phyloP scores from a whole-genome alignment of 2,329 filamentous ascomycete genomes.

The Talaromyces sp. region DNA sequence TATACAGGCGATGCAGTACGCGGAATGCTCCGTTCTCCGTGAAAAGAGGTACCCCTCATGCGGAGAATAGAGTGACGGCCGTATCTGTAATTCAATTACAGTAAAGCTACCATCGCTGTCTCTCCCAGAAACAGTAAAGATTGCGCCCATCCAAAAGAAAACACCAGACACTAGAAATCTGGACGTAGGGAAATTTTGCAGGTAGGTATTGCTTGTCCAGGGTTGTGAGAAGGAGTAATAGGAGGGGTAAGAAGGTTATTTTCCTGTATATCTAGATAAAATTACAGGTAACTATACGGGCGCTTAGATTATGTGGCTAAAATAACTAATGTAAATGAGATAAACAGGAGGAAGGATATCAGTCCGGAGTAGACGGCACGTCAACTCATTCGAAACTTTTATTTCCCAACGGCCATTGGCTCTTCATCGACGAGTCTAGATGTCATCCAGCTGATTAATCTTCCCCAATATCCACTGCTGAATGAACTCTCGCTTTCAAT shows the following conservation, averaged over 20 bases:
- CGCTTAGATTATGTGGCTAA: too few relatives aligned
- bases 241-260: too few relatives aligned
- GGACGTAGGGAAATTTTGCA: too few relatives aligned
- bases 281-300: too few relatives aligned
- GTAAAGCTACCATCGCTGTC: neutral
- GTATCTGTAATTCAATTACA: neutral
- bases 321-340: too few relatives aligned
- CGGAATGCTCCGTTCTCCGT: slow-evolving; percentile 5
- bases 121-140: neutral
- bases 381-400: neutral
- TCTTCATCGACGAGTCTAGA: neutral
- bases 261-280: too few relatives aligned
- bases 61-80: neutral
- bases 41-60: neutral
- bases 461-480: neutral
- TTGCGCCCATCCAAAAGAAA: neutral
- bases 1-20: neutral
- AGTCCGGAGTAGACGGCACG: too few relatives aligned
- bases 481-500: neutral
- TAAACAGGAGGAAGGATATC: too few relatives aligned
- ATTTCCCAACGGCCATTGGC: neutral
- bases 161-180: too few relatives aligned
- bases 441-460: neutral
- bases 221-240: too few relatives aligned
- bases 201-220: too few relatives aligned